phyloP scores from a whole-genome alignment of 1,284 basidiomycete genomes.

The Ganoderma leucocontextum region DNA sequence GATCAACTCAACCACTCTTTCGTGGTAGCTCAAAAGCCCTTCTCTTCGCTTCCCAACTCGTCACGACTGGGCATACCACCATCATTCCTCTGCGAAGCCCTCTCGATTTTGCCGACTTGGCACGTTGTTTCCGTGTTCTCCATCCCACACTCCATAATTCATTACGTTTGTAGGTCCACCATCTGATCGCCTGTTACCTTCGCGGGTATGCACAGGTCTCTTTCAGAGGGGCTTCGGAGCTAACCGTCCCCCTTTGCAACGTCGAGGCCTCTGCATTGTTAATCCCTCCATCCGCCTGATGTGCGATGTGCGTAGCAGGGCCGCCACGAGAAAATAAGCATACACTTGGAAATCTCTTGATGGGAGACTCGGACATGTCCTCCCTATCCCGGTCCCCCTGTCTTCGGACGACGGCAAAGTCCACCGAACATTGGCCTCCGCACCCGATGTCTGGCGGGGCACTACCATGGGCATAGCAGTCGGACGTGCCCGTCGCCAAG shows the following conservation, averaged over 20 bases:
- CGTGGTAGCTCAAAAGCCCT: not conserved
- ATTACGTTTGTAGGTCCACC: constrained; percentile 2
- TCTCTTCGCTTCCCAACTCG: not conserved
- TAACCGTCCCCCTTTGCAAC: not conserved
- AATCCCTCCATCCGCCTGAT: not conserved
- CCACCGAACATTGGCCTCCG: no score
- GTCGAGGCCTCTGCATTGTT: not conserved
- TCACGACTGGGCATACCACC: not conserved
- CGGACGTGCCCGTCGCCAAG: not conserved
- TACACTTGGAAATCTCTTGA: not conserved
- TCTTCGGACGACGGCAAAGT: not conserved
- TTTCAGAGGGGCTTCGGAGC: not conserved
- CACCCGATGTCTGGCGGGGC: no score
- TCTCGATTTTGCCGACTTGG: not conserved
- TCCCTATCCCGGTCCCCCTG: not conserved
- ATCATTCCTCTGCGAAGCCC: not conserved
- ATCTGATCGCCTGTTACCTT: not conserved
- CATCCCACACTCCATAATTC: not conserved
- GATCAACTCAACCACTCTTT: not conserved
- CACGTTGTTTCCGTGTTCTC: not conserved
- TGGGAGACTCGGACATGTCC: not conserved
- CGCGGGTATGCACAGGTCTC: not conserved
- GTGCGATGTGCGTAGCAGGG: not conserved
- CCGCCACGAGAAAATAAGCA: not conserved
- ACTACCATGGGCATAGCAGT: not conserved